Base-by-base conservation (phyloP, 2,329 filamentous ascomycete genomes). In the Fusarium paranaense region DNA sequence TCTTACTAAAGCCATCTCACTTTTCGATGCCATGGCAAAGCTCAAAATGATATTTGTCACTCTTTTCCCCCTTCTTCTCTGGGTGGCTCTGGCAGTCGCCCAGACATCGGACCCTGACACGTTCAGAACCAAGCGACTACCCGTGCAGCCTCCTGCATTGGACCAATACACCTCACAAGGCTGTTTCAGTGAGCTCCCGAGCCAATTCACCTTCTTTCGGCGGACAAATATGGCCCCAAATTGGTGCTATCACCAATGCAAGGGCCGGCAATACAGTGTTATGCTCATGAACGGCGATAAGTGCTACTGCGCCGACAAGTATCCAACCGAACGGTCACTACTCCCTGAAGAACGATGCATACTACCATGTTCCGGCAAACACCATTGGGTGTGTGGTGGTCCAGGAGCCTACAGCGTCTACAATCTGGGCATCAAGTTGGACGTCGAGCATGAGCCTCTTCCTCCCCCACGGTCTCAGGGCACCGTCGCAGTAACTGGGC, bases 31-130 rank as follows among this genome's bases (percentile, higher is more conserved):
- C 18, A 63, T 73, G 70, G 52, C 61, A 45, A 70, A 32, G 33
- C 40, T 72, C 11, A 50, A 37, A 22, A 8, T 70, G 45, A 37
- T 50, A 6, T 20, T 16, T 6, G 33, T 30, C 61, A 8, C 8
- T 18, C 22, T 47, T 47, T 47, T 47, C 8, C 14, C 52, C 27
- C 16, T 73, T 5, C 13, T 73, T 32, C 18, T 73, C 5, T 73
- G 70, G 66, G 50, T 13, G 52, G 18, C 61, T 38, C 45, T 67
- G 42, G 52, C 5, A 73, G 38, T 40, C 14, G 70, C 70, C n/a
- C 50, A 60, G 22, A 32, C 30, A 32, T 32, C 30, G 30, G 30
- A 32, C 30, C 30, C 30, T 32, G 8, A 32, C 9, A 32, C 30
- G 10, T 32, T 32, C 30, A 10, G 30, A 32, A 32, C 30, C 30